Percentiles rank a stretch among this genome's conserved stretches.
These are phyloP conservation scores for Phytophthora megakarya DNA, from an alignment of 352 stramenopile genomes.

Conservation along the genomic window DNA sequence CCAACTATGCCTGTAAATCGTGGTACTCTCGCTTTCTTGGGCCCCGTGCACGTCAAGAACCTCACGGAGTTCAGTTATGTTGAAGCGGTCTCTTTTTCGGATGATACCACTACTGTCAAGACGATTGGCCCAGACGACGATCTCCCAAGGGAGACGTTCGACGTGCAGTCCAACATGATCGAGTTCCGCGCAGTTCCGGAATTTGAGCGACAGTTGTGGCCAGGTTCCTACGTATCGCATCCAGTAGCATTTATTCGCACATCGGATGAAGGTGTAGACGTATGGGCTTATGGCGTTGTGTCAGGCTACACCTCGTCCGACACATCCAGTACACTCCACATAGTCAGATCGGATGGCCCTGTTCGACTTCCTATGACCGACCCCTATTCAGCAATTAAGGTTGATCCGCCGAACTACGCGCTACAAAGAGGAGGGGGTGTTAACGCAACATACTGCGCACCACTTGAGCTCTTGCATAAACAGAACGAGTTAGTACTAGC, in stretches of 20 bases:
- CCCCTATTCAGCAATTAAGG: not conserved
- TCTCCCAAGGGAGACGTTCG: too few relatives aligned
- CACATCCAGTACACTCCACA: not conserved
- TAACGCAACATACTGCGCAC: not conserved
- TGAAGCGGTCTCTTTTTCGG: too few relatives aligned
- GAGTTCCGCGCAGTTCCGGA: not conserved
- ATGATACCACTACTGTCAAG: too few relatives aligned
- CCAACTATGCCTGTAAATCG: too few relatives aligned
- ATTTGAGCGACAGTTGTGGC: not conserved
- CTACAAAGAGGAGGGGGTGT: not conserved
- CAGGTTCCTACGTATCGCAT: not conserved
- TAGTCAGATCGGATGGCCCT: not conserved
- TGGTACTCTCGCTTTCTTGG: too few relatives aligned
- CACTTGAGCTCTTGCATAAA: not conserved
- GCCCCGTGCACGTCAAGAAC: too few relatives aligned
- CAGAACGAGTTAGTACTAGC: not conserved
- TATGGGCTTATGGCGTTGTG: conserved; percentile 5
- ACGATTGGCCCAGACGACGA: too few relatives aligned
- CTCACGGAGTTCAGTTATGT: too few relatives aligned
- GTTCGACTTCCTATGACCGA: not conserved
- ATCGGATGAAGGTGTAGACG: not conserved
- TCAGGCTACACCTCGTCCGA: conserved; percentile 1
- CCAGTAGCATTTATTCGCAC: conserved; percentile 3
- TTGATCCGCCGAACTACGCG: conserved; percentile 7
- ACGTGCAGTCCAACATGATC: too few relatives aligned